Evolutionary conservation across 805 yeast species (phyloP).

Genomic region (Saccharomycopsis schoenii): DNA sequence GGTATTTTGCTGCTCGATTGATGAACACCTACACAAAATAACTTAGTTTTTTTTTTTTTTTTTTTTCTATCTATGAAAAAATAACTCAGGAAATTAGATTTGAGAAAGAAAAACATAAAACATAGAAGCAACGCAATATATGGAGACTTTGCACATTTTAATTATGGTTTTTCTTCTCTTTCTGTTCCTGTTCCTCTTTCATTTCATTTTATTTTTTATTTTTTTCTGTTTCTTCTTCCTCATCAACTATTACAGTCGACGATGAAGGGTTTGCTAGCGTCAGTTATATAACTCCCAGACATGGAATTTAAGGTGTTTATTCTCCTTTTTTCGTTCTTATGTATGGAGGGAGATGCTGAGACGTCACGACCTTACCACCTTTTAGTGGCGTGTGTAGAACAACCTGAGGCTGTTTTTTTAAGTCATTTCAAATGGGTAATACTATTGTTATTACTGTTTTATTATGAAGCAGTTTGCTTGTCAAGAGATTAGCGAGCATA

Average conservation of each 20-base stretch:
- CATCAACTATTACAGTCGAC: constrained; percentile 19
- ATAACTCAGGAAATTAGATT: background rate
- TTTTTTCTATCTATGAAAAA: background rate
- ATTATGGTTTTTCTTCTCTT: background rate
- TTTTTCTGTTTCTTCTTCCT: constrained; percentile 11
- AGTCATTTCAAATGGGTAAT: background rate
- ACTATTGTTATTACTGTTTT: background rate
- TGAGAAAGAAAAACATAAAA: background rate
- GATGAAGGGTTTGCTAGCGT: constrained; percentile 15
- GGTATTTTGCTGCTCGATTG: too few relatives aligned
- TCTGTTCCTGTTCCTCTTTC: background rate
- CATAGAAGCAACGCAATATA: background rate
- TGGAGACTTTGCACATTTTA: too few relatives aligned
- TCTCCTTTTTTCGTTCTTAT: background rate
- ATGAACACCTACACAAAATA: too few relatives aligned
- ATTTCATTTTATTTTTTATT: background rate
- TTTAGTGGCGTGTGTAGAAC: constrained; percentile 12
- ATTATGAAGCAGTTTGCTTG: background rate
- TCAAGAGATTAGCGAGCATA: background rate
- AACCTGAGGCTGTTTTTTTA: constrained; percentile 17
- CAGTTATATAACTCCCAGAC: background rate
- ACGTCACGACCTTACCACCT: constrained; percentile 17
- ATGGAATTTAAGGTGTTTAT: background rate
- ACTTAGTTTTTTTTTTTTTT: background rate
- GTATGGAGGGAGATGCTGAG: constrained; percentile 16